Base-by-base conservation (phyloP, 495 filamentous ascomycete genomes). In the Friedmanniomyces endolithicus region DNA sequence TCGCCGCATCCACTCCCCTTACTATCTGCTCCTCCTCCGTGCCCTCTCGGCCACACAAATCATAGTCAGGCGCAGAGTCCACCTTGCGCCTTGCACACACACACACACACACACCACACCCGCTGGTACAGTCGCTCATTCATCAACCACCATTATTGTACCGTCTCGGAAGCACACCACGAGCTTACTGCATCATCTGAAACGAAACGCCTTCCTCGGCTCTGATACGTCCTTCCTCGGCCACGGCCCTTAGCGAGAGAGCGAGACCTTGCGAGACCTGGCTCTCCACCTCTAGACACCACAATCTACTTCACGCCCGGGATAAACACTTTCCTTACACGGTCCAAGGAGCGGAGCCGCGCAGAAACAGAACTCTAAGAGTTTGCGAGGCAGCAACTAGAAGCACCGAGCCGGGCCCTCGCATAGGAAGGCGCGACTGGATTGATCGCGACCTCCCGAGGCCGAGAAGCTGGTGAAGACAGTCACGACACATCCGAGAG, bases 121-220 rank as follows among this genome's bases (percentile, higher is more conserved):
- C 44, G 44, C 23, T 47, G 8, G 44, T 19, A 44, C 2, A 35
- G 35, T 22, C 50, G 11, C 12, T 39, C 50, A 29, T 29, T 52
- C 12, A 19, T 23, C 44, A 40, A 17, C 31, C 20, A 29, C 20
- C 1, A 17, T 29, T 2, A 4, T 27, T 8, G 6, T 43, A 9
- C 12, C 20, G 16, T 52, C 19, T 52, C 25, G 29, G 11, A 22
- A 1, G 20, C 12, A 27, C 11, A 27, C 19, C 34, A 52, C 50
- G 50, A 22, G 22, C 33, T 19, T 1, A 23, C 20, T 24, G 29
- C 16, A 6, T 33, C 7, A 24, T 17, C 50, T 17, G 50, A 52
- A 33, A 41, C 50, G 27, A 39, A 52, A 22, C 50, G 50, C 35
- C 33, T 52, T 52, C 22, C 35, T 43, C 19, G 44, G 33, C 16